These are phyloP conservation scores for Elongisporangium prolatum DNA, from an alignment of 352 stramenopile genomes.

Conservation along the genomic window DNA sequence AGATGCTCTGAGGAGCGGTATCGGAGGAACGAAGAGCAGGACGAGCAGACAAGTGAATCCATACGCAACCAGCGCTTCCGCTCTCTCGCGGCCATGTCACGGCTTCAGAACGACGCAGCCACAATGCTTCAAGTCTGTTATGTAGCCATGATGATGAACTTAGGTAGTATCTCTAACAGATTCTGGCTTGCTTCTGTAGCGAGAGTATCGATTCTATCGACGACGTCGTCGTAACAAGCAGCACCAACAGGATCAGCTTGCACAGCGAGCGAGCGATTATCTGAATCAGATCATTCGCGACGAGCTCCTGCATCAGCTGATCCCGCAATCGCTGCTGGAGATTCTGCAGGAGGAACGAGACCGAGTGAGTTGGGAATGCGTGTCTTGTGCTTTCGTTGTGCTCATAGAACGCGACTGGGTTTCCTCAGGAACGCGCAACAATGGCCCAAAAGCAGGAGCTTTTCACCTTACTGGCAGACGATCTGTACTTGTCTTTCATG, in stretches of 20 bases:
- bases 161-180: not conserved
- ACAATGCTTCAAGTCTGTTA: conserved; percentile 32
- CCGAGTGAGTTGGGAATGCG: conserved; percentile 14
- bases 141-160: not conserved
- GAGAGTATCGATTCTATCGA: conserved; percentile 38
- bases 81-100: conserved; percentile 40
- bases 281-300: conserved; percentile 28
- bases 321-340: conserved; percentile 37
- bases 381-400: not conserved
- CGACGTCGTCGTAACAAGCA: conserved; percentile 14
- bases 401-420: not conserved
- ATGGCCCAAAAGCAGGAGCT: conserved; percentile 16
- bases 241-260: conserved; percentile 15
- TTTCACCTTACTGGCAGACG: conserved; percentile 8
- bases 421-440: conserved; percentile 11
- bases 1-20: not conserved
- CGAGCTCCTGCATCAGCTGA: conserved; percentile 17
- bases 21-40: not conserved
- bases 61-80: conserved; percentile 38
- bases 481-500: conserved; percentile 13
- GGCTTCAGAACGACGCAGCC: conserved; percentile 34
- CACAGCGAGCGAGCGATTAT: conserved; percentile 14
- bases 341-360: conserved; percentile 22
- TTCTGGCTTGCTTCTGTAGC: conserved; percentile 12
- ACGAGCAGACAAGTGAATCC: not conserved